Evolutionary conservation across 768 basidiomycete species (phyloP), one percentile per base, ranked within the genome.

Genomic region (Pleurotus salmoneostramineus): DNA sequence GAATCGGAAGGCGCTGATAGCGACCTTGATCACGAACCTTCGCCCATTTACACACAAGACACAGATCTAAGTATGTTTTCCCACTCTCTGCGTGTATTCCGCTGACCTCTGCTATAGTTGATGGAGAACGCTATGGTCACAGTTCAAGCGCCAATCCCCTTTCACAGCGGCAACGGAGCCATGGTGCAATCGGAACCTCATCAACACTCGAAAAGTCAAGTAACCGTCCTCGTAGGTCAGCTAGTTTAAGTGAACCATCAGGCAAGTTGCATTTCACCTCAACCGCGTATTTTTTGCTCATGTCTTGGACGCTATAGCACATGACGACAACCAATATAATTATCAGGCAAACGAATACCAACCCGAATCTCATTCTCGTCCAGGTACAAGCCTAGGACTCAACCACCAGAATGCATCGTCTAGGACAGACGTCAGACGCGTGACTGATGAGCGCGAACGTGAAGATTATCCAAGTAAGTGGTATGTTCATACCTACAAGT

Each of bases 181-280:
- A 67, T 60, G 66, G 66, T 49, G 71, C 69, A 50, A 62, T 64
- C 33, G 62, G 69, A 12, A 66, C 65, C 42, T 56, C 56, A 32
- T 60, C 66, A 50, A 63, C 65, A 2, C 66, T 79, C 31, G 65
- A 66, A 43, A 72, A 74, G 57, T 80, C 82, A 33, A 73, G 75
- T 8, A 73, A 76, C n/a, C 82, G 88, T 37, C 82, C 87, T 50
- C 76, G 89, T 57, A 79, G 89, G 56, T 91, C 89, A n/a, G 87
- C 87, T 12, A 90, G 89, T 68, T 72, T 91, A 50, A 91, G 88
- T 64, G 88, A 91, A 66, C 83, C 84, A 32, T 66, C 78, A 21
- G 69, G 78, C 78, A 62, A 57, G 21, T 77, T 66, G 12, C 60
- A 32, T 31, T 7, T 42, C 17, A n/a, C 45, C 48, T 56, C 36